These are phyloP conservation scores for Monosporascus cannonballus DNA, from an alignment of 2,329 filamentous ascomycete species.

Conservation along the genomic window DNA sequence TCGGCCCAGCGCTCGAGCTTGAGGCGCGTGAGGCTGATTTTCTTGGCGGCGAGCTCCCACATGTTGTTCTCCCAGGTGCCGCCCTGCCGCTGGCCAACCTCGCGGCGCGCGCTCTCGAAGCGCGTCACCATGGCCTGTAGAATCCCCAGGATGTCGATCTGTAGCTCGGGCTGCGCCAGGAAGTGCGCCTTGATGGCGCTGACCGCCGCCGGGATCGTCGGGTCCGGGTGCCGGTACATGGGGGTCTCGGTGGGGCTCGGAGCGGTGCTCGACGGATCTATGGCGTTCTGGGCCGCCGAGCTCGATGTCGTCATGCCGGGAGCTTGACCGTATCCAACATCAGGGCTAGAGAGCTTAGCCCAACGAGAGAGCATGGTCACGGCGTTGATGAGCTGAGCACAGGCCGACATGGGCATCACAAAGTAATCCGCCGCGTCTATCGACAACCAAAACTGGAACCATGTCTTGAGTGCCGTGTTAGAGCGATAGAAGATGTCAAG, in stretches of 20 bases:
- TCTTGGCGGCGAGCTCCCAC: constrained; percentile 42
- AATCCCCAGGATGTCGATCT: constrained; percentile 38
- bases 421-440: constrained; percentile 38
- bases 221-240: constrained; percentile 27
- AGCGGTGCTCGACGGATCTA: constrained; percentile 3
- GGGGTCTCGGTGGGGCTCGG: constrained; percentile 1
- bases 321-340: constrained; percentile 6
- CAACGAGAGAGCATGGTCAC: constrained; percentile 45
- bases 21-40: constrained; percentile 38
- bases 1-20: constrained; percentile 44
- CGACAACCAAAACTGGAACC: constrained; percentile 43
- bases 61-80: constrained; percentile 37
- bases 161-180: constrained; percentile 36
- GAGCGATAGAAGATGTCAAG: constrained; percentile 46
- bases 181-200: constrained; percentile 35
- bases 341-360: constrained; percentile 39
- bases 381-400: constrained; percentile 43
- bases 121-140: constrained; percentile 33
- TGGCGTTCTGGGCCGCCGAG: not conserved
- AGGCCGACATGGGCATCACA: constrained; percentile 38
- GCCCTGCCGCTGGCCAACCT: constrained; percentile 16
- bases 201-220: constrained; percentile 33
- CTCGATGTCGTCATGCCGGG: not conserved
- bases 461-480: constrained; percentile 38
- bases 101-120: constrained; percentile 34